These are phyloP conservation scores for Peniophora sp. DNA, from an alignment of 1,284 basidiomycete species.

Conservation along the genomic window DNA sequence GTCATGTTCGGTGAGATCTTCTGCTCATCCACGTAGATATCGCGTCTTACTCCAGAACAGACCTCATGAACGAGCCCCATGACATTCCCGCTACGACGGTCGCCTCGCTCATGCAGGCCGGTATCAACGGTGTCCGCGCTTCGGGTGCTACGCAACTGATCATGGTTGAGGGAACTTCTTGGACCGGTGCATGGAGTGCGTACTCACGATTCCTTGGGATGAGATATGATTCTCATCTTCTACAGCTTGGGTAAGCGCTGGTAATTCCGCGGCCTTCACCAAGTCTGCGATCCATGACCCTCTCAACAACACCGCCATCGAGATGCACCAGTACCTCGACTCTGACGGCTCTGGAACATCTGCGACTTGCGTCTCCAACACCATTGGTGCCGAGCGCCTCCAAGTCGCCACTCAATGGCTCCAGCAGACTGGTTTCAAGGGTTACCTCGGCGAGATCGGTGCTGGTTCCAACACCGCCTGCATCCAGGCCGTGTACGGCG, in stretches of 20 bases:
- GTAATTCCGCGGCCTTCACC: conserved; percentile 45
- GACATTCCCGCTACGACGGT: background rate
- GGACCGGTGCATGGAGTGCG: conserved; percentile 28
- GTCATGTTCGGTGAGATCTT: conserved; percentile 40
- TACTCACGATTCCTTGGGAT: background rate
- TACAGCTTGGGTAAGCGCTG: conserved; percentile 49
- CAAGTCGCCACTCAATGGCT: conserved; percentile 51
- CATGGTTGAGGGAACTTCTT: conserved; percentile 38
- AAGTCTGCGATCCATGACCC: conserved; percentile 39
- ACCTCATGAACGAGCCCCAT: background rate
- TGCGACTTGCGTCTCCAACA: conserved; percentile 45
- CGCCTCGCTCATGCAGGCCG: conserved; percentile 43
- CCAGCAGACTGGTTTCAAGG: conserved; percentile 49
- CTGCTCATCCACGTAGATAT: background rate
- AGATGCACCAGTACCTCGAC: conserved; percentile 66
- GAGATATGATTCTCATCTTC: conserved; percentile 14
- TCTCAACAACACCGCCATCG: conserved; percentile 51
- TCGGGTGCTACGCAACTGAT: conserved; percentile 45
- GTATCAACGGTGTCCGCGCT: conserved; percentile 53
- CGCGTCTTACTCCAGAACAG: conserved; percentile 15
- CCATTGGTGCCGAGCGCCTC: conserved; percentile 51
- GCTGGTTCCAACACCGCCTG: conserved; percentile 44
- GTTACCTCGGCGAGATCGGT: conserved; percentile 59
- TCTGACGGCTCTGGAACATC: conserved; percentile 55
- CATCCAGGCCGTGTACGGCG: conserved; percentile 46